These are phyloP conservation scores for Metarhizium guizhouense DNA, from an alignment of 2,329 filamentous ascomycete genomes.

Conservation along the genomic window DNA sequence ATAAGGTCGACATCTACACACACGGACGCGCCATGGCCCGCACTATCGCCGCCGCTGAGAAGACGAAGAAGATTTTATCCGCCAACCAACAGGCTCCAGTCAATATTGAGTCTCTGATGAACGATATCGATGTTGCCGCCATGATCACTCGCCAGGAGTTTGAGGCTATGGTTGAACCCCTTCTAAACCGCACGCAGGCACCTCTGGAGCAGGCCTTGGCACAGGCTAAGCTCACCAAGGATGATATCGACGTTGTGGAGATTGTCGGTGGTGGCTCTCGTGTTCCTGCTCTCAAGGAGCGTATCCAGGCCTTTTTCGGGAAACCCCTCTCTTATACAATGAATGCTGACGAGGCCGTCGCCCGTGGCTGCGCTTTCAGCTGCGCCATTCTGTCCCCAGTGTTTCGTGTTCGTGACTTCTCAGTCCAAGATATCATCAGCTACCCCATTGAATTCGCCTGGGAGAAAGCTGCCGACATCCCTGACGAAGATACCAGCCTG, in stretches of 20 bases:
- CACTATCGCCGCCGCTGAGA: slow-evolving; percentile 83
- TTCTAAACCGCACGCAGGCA: slow-evolving; percentile 61
- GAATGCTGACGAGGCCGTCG: slow-evolving; percentile 96
- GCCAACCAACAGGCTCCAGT: slow-evolving; percentile 88
- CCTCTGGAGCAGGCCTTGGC: slow-evolving; percentile 87
- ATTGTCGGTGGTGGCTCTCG: slow-evolving; percentile 91
- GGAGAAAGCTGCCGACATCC: slow-evolving; percentile 98
- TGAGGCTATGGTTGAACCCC: slow-evolving; percentile 79
- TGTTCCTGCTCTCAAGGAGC: slow-evolving; percentile 86
- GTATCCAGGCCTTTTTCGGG: slow-evolving; percentile 83
- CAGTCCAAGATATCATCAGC: slow-evolving; percentile 92
- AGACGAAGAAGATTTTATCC: slow-evolving; percentile 96
- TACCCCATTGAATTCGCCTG: slow-evolving; percentile 98
- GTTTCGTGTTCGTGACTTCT: slow-evolving; percentile 97
- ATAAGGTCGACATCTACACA: slow-evolving; percentile 89
- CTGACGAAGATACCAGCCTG: slow-evolving; percentile 93
- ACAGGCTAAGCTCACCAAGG: slow-evolving; percentile 83
- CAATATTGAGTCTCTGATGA: slow-evolving; percentile 98
- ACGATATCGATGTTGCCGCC: slow-evolving; percentile 82
- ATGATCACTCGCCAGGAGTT: slow-evolving; percentile 93
- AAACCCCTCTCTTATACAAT: slow-evolving; percentile 91
- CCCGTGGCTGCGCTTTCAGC: slow-evolving; percentile 92
- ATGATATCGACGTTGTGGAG: slow-evolving; percentile 90
- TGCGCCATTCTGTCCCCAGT: slow-evolving; percentile 95
- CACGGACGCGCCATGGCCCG: slow-evolving; percentile 87